Conservation (phyloP, 2,329 filamentous ascomycete species). For the Laburnicola sp. region DNA sequence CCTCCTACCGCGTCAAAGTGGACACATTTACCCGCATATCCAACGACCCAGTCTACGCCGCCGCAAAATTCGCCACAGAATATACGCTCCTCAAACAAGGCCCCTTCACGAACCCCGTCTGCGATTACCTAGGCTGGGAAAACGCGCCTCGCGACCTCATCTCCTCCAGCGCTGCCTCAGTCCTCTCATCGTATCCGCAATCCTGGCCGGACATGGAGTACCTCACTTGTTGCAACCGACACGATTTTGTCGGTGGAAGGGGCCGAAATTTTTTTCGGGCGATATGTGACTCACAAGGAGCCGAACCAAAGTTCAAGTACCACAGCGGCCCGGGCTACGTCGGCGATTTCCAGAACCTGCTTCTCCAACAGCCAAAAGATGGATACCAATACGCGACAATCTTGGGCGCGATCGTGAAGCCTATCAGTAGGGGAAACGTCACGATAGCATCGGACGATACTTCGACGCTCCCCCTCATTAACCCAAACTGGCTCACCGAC, state of each 20-base stretch:
- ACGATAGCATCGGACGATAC: slow-evolving; percentile 35
- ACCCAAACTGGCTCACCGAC: slow-evolving; percentile 43
- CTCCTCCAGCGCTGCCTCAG: slow-evolving; percentile 7
- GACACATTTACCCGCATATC: slow-evolving; percentile 23
- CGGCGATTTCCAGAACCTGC: slow-evolving; percentile 22
- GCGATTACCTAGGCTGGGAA: slow-evolving; percentile 33
- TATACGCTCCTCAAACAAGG: slow-evolving; percentile 18
- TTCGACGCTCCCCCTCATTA: slow-evolving; percentile 32
- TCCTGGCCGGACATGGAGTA: slow-evolving; percentile 37
- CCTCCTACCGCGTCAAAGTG: slow-evolving; percentile 23
- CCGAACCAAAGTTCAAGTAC: not conserved
- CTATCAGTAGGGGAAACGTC: slow-evolving; percentile 43
- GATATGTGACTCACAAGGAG: no score
- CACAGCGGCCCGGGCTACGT: slow-evolving; percentile 19
- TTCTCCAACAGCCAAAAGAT: slow-evolving; percentile 27
- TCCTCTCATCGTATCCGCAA: slow-evolving; percentile 17
- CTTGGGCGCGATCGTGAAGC: slow-evolving; percentile 34
- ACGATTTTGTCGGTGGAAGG: no score
- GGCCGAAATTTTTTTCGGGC: no score
- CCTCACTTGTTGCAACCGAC: slow-evolving; percentile 13
- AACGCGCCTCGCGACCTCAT: slow-evolving; percentile 21
- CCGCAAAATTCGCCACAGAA: slow-evolving; percentile 19
- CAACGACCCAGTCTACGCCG: slow-evolving; percentile 12
- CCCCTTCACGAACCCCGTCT: slow-evolving; percentile 23
- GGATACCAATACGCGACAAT: slow-evolving; percentile 41